A percentile compares a stretch with the other conserved stretches of the same genome.
phyloP scores from a whole-genome alignment of 495 filamentous ascomycete species.

The Annulohypoxylon nitens region DNA sequence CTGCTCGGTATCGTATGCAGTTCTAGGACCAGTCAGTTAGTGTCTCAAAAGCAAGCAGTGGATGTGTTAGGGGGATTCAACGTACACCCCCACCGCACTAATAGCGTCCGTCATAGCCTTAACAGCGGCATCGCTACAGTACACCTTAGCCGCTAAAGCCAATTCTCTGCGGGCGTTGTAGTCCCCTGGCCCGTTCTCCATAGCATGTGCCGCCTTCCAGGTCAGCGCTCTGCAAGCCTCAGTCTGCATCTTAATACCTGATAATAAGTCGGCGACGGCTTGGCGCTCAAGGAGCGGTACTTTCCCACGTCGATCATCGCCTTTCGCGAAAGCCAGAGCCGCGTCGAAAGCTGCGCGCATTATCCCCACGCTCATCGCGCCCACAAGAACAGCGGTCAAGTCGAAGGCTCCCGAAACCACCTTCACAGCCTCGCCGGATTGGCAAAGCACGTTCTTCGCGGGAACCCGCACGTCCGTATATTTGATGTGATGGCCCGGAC shows the following conservation, averaged over 20 bases:
- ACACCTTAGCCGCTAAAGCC: constrained; percentile 66
- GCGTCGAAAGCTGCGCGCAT: constrained; percentile 68
- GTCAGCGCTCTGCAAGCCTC: constrained; percentile 65
- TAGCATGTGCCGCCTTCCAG: constrained; percentile 63
- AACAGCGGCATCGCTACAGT: constrained; percentile 62
- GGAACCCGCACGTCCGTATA: constrained; percentile 65
- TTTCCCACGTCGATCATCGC: constrained; percentile 57
- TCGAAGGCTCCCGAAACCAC: constrained; percentile 59
- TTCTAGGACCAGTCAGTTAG: constrained; percentile 43
- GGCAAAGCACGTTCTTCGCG: constrained; percentile 58
- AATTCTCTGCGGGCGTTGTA: constrained; percentile 60
- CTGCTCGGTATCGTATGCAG: constrained; percentile 57
- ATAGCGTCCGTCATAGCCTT: constrained; percentile 63
- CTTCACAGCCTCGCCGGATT: constrained; percentile 57
- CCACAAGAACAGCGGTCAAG: constrained; percentile 61
- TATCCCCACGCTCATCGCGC: constrained; percentile 66
- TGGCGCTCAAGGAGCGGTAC: constrained; percentile 62
- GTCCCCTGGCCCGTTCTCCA: constrained; percentile 57
- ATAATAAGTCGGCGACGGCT: constrained; percentile 64
- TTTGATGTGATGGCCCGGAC: constrained; percentile 60
- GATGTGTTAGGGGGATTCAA: neutral
- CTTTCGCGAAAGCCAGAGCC: constrained; percentile 62
- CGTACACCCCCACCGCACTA: constrained; percentile 63
- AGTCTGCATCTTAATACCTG: constrained; percentile 65
- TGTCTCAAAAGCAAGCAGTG: neutral